A percentile compares a stretch with the other conserved stretches of the same genome.
These are phyloP conservation scores for Pseudogymnoascus sp. DNA, from an alignment of 2,329 filamentous ascomycete genomes.

Conservation along the genomic window DNA sequence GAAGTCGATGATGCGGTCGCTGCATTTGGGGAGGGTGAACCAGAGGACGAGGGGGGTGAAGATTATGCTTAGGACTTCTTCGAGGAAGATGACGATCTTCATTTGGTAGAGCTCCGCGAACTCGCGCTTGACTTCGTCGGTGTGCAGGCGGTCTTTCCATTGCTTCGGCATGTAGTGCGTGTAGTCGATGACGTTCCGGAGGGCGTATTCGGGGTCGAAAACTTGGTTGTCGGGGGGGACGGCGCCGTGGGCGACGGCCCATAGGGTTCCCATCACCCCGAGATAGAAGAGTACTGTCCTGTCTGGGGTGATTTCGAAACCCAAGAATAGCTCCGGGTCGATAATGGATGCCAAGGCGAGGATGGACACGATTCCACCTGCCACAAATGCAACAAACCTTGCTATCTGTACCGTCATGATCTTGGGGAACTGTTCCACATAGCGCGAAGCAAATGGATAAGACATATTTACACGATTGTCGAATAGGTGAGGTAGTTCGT, in stretches of 20 bases:
- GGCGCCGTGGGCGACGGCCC: constrained; percentile 73
- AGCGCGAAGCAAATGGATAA: constrained; percentile 83
- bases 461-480: constrained; percentile 88
- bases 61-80: constrained; percentile 87
- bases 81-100: constrained; percentile 83
- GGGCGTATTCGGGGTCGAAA: constrained; percentile 83
- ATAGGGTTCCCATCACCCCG: constrained; percentile 72
- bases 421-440: constrained; percentile 94
- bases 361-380: constrained; percentile 78
- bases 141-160: constrained; percentile 86
- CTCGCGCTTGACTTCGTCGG: constrained; percentile 83
- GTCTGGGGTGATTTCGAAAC: constrained; percentile 83
- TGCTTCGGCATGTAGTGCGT: constrained; percentile 86
- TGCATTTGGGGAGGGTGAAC: constrained; percentile 77
- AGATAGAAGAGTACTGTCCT: constrained; percentile 88
- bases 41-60: constrained; percentile 85
- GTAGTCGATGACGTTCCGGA: constrained; percentile 83
- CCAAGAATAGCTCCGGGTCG: constrained; percentile 83
- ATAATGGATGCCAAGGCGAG: constrained; percentile 76
- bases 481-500: constrained; percentile 89
- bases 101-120: constrained; percentile 88
- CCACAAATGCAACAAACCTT: constrained; percentile 77
- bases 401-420: constrained; percentile 82
- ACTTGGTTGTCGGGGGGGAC: constrained; percentile 83
- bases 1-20: constrained; percentile 91